Evolutionary conservation across 345 rosid species (phyloP), one percentile per base, ranked within the genome.

Genomic region (Aquilaria yunnanensis): DNA sequence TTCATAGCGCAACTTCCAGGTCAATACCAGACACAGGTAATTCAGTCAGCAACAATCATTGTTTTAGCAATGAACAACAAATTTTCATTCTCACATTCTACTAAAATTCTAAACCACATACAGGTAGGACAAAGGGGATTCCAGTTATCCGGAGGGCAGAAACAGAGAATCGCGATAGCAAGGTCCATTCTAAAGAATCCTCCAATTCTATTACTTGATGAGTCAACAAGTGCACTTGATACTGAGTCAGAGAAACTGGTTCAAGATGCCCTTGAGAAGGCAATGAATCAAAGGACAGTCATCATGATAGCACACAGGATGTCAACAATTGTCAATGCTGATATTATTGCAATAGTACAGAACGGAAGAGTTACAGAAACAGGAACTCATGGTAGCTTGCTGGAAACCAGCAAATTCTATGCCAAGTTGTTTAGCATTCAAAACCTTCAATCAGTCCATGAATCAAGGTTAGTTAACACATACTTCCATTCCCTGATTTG

Each of bases 161-260:
- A 83, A 52, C 89, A 86, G 70, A 78, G 89, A 62, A 76, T 86
- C 59, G 85, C 92, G 0, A 83, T 83, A 64, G 87, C 89, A 57
- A 74, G 87, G 71, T 87, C 92, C 12, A 66, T 83, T 67, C 71
- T 86, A 31, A 86, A 86, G 76, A 66, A 83, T 50, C 87, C 92
- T 64, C 83, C 86, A 13, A 79, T 86, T 32, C 83, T 86, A 50
- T 66, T 86, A 67, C 85, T 83, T 41, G 89, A 86, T 54, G 92
- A 86, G 75, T 89, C 89, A 41, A 86, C 92, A 9, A 86, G 92
- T 57, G 92, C 92, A 12, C 86, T 83, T 54, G 85, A 85, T 67
- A 72, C 86, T 5, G 81, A 83, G 66, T 85, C 86, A 0, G 85
- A 85, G 66, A 83, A 70, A 67, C 67, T 79, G 62, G 86, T 85